Conservation (phyloP, 139 green algal species). For the Picochlorum sp. region DNA sequence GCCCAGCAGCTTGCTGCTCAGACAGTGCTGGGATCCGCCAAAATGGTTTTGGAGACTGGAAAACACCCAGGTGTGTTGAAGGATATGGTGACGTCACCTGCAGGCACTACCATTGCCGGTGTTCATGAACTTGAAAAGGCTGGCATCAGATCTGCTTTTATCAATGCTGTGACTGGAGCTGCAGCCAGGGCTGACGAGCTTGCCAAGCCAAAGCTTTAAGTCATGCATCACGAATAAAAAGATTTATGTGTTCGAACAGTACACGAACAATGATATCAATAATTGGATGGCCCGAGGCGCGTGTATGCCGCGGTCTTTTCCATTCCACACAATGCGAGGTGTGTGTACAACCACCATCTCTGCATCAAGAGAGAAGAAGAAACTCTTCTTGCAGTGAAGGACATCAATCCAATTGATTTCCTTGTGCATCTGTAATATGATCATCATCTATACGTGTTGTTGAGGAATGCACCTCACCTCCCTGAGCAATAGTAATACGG, state of each 20-base stretch:
- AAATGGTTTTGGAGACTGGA: conserved; percentile 95
- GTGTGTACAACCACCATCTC: no score
- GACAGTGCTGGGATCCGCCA: conserved; percentile 82
- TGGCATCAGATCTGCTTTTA: conserved; percentile 72
- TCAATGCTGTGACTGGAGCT: conserved; percentile 80
- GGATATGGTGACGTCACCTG: conserved; percentile 86
- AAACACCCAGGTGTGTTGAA: conserved; percentile 86
- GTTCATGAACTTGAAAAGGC: conserved; percentile 87
- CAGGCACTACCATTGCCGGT: conserved; percentile 88
- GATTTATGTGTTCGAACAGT: background rate
- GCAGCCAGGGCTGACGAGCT: conserved; percentile 72
- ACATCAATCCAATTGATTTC: no score
- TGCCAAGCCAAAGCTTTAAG: conserved; percentile 16
- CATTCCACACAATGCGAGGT: no score
- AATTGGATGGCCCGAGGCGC: no score
- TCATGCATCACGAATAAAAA: background rate
- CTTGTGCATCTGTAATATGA: no score
- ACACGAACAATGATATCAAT: no score
- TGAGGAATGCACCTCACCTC: no score
- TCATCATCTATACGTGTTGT: no score
- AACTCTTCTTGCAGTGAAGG: no score
- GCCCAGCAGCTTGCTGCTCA: conserved; percentile 40
- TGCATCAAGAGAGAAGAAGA: no score
- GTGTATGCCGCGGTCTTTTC: no score
- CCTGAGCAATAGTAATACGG: no score